phyloP scores from a whole-genome alignment of 2,329 filamentous ascomycete genomes.

The Madurella fahalii region DNA sequence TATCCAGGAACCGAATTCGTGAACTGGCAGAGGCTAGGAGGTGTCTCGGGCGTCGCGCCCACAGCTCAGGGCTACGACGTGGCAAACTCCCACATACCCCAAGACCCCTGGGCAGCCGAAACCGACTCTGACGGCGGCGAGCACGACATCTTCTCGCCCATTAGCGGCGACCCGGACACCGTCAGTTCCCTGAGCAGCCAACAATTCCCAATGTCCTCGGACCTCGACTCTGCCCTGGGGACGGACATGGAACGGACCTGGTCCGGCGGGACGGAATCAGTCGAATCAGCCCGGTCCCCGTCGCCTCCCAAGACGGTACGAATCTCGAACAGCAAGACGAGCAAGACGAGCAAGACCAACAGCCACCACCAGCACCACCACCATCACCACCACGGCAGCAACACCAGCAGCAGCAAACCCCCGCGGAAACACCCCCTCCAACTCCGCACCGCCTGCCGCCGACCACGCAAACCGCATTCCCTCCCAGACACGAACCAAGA shows the following conservation, averaged over 20 bases:
- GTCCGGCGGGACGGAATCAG: not conserved
- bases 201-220: not conserved
- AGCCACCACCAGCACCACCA: no score
- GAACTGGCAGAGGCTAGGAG: slow-evolving; percentile 2
- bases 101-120: slow-evolving; percentile 8
- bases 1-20: not conserved
- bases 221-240: not conserved
- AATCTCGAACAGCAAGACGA: not conserved
- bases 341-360: slow-evolving; percentile 1
- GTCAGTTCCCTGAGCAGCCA: not conserved
- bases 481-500: not conserved
- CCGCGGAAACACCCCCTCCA: slow-evolving; percentile 13
- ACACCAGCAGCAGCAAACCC: not conserved
- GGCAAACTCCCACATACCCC: not conserved
- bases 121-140: slow-evolving; percentile 5
- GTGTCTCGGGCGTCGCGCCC: not conserved
- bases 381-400: no score
- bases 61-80: not conserved
- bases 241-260: not conserved
- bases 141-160: slow-evolving; percentile 2
- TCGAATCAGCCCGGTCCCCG: no score
- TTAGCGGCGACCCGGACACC: not conserved
- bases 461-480: slow-evolving; percentile 9
- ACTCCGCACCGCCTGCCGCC: slow-evolving; percentile 23
- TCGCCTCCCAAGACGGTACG: no score